Evolutionary conservation across 345 rosid genomes (phyloP).

Genomic region (Theobroma cacao): DNA sequence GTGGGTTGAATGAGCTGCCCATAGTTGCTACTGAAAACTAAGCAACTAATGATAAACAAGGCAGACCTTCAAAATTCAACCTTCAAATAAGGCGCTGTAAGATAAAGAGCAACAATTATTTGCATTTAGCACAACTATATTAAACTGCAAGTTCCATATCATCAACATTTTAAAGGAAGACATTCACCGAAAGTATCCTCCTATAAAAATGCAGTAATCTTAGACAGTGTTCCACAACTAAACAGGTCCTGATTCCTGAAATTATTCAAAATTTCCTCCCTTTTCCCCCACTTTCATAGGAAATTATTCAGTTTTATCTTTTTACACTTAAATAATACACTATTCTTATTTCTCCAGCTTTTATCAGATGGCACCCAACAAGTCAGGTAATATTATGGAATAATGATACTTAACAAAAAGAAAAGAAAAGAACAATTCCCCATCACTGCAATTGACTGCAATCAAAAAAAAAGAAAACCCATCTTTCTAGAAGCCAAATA

Average conservation of each 20-base stretch:
- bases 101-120: background rate
- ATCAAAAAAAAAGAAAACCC: background rate
- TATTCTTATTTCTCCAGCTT: background rate
- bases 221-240: background rate
- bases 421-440: background rate
- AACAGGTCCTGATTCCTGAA: background rate
- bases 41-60: constrained; percentile 18
- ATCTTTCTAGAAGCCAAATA: too few relatives aligned
- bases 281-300: background rate
- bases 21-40: constrained; percentile 32
- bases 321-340: background rate
- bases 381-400: background rate
- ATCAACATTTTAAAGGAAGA: constrained; percentile 4
- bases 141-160: background rate
- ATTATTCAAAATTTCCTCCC: background rate
- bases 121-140: background rate
- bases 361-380: background rate
- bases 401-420: background rate
- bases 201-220: background rate
- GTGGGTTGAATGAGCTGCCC: constrained; percentile 90
- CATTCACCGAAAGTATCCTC: background rate
- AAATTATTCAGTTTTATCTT: background rate
- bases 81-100: background rate
- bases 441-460: background rate
- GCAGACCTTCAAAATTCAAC: constrained; percentile 27